Conservation (phyloP, 192 early-diverging fungal genomes). For the Martensiomyces pterosporus region DNA sequence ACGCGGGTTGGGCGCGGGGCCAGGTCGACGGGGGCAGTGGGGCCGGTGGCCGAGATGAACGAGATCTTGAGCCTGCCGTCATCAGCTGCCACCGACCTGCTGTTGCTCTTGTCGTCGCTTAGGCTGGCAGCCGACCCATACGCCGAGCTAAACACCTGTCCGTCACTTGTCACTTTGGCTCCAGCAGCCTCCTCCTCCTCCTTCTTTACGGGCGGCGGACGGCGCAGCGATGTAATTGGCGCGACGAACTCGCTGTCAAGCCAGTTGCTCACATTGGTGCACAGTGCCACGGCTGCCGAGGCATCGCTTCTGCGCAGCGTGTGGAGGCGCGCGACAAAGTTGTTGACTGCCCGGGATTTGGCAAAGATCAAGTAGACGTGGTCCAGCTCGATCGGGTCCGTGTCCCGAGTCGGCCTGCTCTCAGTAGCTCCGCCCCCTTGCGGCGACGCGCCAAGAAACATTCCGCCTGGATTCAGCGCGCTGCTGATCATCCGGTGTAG, state of each 20-base stretch:
- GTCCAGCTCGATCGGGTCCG: constrained; percentile 32
- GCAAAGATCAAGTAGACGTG: constrained; percentile 48
- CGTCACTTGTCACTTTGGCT: too few relatives aligned
- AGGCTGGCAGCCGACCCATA: too few relatives aligned
- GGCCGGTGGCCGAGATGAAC: constrained; percentile 28
- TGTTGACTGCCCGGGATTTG: constrained; percentile 34
- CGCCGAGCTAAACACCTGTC: too few relatives aligned
- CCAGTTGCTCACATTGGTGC: constrained; percentile 36
- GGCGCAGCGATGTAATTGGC: constrained; percentile 19
- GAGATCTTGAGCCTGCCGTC: constrained; percentile 22
- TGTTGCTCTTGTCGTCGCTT: neutral
- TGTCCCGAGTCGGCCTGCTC: constrained; percentile 18
- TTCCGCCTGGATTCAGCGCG: too few relatives aligned
- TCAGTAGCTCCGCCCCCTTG: constrained; percentile 5
- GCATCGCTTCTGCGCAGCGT: constrained; percentile 7
- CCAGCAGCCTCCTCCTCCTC: neutral
- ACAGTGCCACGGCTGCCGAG: constrained; percentile 13
- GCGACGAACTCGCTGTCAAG: constrained; percentile 41
- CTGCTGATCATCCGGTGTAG: too few relatives aligned
- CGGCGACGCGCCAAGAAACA: neutral
- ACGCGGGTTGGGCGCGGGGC: constrained; percentile 20
- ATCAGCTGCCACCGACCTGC: neutral
- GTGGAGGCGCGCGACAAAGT: constrained; percentile 41
- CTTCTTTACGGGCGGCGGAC: constrained; percentile 12
- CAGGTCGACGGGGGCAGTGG: constrained; percentile 12